A percentile compares a stretch with the other conserved stretches of the same genome.
These are phyloP conservation scores for Saccharomyces mikatae DNA, from an alignment of 805 yeast genomes.

Conservation along the genomic window DNA sequence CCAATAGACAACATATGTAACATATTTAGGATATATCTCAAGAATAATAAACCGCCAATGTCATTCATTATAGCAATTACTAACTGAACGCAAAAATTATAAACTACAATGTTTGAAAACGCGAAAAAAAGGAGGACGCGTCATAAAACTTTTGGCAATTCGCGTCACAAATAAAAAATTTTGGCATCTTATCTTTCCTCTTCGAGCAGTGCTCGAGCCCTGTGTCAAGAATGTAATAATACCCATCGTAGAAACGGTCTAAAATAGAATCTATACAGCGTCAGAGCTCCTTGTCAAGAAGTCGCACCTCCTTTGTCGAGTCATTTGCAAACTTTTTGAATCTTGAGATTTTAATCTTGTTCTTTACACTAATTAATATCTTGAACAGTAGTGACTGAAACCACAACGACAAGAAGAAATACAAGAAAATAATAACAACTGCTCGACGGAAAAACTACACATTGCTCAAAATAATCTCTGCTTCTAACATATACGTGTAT, in stretches of 20 bases:
- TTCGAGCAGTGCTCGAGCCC: not conserved
- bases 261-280: not conserved
- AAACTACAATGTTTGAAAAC: not conserved
- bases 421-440: not conserved
- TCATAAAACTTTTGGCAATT: not conserved
- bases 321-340: not conserved
- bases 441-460: not conserved
- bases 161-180: not conserved
- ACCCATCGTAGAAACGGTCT: not conserved
- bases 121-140: not conserved
- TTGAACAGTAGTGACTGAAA: not conserved
- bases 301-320: not conserved
- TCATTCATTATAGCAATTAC: not conserved
- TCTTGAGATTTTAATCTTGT: not conserved
- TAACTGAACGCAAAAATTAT: not conserved
- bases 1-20: slow-evolving; percentile 57
- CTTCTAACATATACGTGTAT: not conserved
- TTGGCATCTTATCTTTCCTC: not conserved
- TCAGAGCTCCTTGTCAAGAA: not conserved
- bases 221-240: not conserved
- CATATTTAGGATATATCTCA: slow-evolving; percentile 4
- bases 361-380: not conserved
- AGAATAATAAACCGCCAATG: not conserved
- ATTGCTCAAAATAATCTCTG: not conserved
- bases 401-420: not conserved